phyloP scores from a whole-genome alignment of 2,329 filamentous ascomycete genomes.

The Cucurbitaria berberidis region DNA sequence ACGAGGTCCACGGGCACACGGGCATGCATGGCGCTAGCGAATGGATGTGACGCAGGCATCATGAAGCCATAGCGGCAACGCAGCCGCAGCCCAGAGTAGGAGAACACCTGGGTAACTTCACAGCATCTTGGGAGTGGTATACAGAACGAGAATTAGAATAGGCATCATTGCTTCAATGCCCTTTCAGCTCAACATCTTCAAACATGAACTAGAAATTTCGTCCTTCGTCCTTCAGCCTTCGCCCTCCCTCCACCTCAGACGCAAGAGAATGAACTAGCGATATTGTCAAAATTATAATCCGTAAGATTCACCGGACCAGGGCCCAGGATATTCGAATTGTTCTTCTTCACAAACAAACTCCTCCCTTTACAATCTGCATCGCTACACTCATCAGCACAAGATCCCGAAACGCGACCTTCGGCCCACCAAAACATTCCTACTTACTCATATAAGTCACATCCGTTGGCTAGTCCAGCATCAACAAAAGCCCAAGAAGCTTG shows the following conservation, averaged over 20 bases:
- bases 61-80: neutral
- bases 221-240: too few species aligned
- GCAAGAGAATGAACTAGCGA: constrained; percentile 8
- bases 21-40: constrained; percentile 17
- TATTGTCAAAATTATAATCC: constrained; percentile 24
- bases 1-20: constrained; percentile 4
- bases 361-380: constrained; percentile 22
- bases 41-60: constrained; percentile 25
- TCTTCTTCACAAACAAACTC: constrained; percentile 24
- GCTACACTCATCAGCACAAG: constrained; percentile 8
- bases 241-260: neutral
- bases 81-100: neutral
- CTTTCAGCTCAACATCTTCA: too few species aligned
- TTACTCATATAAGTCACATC: constrained; percentile 29
- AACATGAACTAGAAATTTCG: too few species aligned
- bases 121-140: too few species aligned
- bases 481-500: constrained; percentile 31
- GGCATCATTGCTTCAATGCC: too few species aligned
- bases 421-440: constrained; percentile 1
- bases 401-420: neutral
- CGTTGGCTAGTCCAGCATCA: constrained; percentile 25
- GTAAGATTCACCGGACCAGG: constrained; percentile 28
- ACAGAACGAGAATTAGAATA: too few species aligned
- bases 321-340: constrained; percentile 24
- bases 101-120: neutral